Evolutionary conservation across 1,139 yeast genomes (phyloP), one percentile per base, ranked within the genome.

Genomic region (Lodderomyces parapsilosis): DNA sequence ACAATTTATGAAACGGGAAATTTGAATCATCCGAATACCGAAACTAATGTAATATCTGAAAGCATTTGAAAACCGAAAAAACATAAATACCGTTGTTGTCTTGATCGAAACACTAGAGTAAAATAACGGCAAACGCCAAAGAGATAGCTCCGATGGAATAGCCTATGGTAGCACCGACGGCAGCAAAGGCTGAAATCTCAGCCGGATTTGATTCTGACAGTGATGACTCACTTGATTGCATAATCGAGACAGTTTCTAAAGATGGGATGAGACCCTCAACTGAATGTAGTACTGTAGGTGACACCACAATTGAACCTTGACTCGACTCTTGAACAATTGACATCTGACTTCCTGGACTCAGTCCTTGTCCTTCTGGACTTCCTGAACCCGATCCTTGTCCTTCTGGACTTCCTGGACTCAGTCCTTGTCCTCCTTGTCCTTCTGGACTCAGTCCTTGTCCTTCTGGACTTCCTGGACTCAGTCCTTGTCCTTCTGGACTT

Each of bases 361-460:
- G 6, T 25, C n/a, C 30, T 25, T 11, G n/a, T 9, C 30, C 30
- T 8, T 6, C 30, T 25, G 30, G 30, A 11, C 30, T 25, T 22
- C 24, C 24, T 22, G 24, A 6, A 6, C 24, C 24, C 11, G n/a
- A 6, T 8, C 30, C 30, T 25, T 6, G 30, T 5, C 30, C 13
- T 22, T 9, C 38, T 15, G 22, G 45, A 36, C 36, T 39, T 38
- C 14, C 45, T 19, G 36, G 15, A 33, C 15, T 33, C 9, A 9
- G 9, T 9, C 30, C 30, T 8, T 25, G 5, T 9, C 30, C 30
- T 25, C n/a, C 30, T 25, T 11, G n/a, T 9, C 30, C 30, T 5
- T n/a, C 30, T 25, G 30, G 13, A 11, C 30, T 25, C 11, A 5
- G 6, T 8, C 13, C 13, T 25, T 11, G n/a, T 8, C 6, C 30